Percentiles rank a stretch among this genome's conserved stretches.
Conservation (phyloP, 208 protist genomes). For the Acanthamoeba healyi region DNA sequence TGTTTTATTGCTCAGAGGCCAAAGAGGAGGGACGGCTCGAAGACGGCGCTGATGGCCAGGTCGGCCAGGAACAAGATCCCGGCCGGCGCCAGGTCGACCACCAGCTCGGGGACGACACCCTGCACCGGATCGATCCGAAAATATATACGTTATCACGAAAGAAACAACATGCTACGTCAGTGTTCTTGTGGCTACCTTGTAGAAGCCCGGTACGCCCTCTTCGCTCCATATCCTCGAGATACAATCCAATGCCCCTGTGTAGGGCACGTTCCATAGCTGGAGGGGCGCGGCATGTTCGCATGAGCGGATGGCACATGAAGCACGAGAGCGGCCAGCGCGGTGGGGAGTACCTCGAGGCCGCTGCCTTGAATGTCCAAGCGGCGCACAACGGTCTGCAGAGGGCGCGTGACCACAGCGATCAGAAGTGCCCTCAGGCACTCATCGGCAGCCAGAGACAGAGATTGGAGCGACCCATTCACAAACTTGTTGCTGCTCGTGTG, state of each 20-base stretch:
- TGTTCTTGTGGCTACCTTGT: background rate
- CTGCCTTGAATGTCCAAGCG: slow-evolving; percentile 2
- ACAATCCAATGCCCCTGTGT: slow-evolving; percentile 22
- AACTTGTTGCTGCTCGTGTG: background rate
- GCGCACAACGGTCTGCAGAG: slow-evolving; percentile 13
- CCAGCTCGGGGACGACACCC: background rate
- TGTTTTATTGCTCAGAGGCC: background rate
- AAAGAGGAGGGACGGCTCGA: background rate
- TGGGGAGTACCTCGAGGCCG: background rate
- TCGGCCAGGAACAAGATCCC: background rate
- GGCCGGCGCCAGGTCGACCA: background rate
- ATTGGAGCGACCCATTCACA: background rate
- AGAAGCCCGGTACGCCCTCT: background rate
- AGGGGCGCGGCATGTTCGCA: no score
- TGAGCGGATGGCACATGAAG: no score
- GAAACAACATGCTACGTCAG: no score
- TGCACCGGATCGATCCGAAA: background rate
- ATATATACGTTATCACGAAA: no score
- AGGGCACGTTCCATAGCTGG: background rate
- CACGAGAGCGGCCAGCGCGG: no score
- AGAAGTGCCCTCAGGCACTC: background rate
- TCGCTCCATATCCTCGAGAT: slow-evolving; percentile 6
- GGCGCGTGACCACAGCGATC: background rate
- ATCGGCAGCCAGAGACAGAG: background rate
- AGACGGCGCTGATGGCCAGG: background rate